Conservation (phyloP, 2,329 filamentous ascomycete genomes). For the Byssoonygena ceratinophila region DNA sequence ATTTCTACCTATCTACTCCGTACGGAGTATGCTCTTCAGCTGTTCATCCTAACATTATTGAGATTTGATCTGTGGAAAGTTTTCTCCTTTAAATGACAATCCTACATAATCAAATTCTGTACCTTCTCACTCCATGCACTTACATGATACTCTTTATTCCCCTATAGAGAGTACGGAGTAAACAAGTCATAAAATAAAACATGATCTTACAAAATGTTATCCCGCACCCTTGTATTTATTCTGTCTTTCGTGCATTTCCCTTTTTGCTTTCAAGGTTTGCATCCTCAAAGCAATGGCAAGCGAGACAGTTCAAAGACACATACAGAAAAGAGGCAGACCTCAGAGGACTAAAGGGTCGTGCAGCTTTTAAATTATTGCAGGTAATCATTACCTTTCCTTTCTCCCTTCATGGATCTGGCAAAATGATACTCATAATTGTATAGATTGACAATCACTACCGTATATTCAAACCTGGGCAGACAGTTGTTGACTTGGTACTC, state of each 20-base stretch:
- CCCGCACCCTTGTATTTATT: neutral
- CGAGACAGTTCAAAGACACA: slow-evolving; percentile 61
- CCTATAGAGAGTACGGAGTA: too few relatives aligned
- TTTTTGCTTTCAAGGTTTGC: neutral
- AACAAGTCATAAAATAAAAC: too few relatives aligned
- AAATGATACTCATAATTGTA: neutral
- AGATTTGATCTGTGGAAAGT: too few relatives aligned
- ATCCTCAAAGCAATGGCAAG: slow-evolving; percentile 72
- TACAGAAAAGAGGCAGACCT: slow-evolving; percentile 68
- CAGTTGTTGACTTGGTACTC: slow-evolving; percentile 71
- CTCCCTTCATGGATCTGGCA: neutral
- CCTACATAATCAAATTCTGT: too few relatives aligned
- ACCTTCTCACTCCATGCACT: too few relatives aligned
- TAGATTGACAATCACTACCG: slow-evolving; percentile 74
- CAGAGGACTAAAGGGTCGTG: slow-evolving; percentile 72
- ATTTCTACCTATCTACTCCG: too few relatives aligned
- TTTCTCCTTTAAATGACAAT: too few relatives aligned
- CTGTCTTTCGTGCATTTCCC: too few relatives aligned
- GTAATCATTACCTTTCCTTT: slow-evolving; percentile 35
- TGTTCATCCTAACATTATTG: too few relatives aligned
- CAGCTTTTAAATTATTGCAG: slow-evolving; percentile 86
- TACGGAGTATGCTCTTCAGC: too few relatives aligned
- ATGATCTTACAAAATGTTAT: too few relatives aligned
- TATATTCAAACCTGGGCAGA: slow-evolving; percentile 69
- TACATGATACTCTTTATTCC: too few relatives aligned